Base-by-base conservation (phyloP, 345 rosid species). In the Hibiscus syriacus region DNA sequence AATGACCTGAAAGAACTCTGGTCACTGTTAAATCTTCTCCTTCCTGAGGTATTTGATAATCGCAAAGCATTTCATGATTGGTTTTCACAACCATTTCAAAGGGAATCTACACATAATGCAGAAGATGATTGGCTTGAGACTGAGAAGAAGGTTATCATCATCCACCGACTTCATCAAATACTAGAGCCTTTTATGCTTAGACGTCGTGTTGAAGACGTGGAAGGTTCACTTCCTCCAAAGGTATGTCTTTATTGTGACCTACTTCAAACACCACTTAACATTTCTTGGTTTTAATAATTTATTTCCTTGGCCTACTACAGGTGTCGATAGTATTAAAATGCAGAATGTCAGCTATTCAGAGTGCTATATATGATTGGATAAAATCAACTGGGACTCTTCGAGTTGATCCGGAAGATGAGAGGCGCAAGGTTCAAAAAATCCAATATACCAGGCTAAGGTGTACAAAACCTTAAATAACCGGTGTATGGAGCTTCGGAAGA, bases 61-160 rank as follows among this genome's bases (percentile, higher is more conserved):
- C 87, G 89, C 78, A 95, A 92, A 77, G 99, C 96, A 73, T 95
- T 95, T 82, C 98, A 95, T 81, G 99, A 95, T 82, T 95, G 99
- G 99, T 95, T 95, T 72, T 86, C 99, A 4, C 92, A 95, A 81
- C 99, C 99, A 46, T 95, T 95, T 78, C 97, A 88, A 82, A 95
- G 71, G 82, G 99, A 95, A 79, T 82, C 92, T 61, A 39, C 82
- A 2, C 95, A 84, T 80, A 86, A 85, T 81, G 94, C 85, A 20
- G 99, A 95, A 75, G 99, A 95, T 78, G 99, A 95, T 79, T 95
- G 99, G 99, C 96, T 95, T 73, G 99, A 95, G 86, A 95, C 99
- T 54, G 99, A 95, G 72, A 95, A 95, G 84, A 95, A 95, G 79
- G 99, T 95, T 30, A 95, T 95, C 73, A 86, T 95, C 72, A 95